phyloP scores from a whole-genome alignment of 257 asterid genomes.

The Perilla frutescens region DNA sequence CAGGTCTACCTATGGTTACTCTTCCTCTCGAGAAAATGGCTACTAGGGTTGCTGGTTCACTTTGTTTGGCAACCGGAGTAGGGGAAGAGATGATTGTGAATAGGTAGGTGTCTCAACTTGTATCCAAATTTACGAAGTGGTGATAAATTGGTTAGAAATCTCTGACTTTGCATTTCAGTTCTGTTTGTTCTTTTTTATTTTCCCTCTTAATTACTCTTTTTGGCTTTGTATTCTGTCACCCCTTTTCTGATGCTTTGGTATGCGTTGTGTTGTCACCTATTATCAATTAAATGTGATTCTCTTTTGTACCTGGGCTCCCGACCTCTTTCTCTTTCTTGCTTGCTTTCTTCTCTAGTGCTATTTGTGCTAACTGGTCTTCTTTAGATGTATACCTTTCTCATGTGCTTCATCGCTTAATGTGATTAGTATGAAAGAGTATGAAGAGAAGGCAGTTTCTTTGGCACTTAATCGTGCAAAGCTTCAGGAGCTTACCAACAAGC shows the following conservation, averaged over 20 bases:
- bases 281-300: neutral
- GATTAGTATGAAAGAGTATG: constrained; percentile 89
- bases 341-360: neutral
- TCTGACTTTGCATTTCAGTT: neutral
- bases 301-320: neutral
- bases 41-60: constrained; percentile 98
- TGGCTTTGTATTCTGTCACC: neutral
- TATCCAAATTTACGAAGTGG: neutral
- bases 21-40: constrained; percentile 99
- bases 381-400: constrained; percentile 7
- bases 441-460: constrained; percentile 86
- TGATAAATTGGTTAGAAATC: neutral
- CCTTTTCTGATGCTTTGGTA: neutral
- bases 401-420: constrained; percentile 7
- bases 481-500: constrained; percentile 76
- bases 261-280: neutral
- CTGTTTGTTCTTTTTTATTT: neutral
- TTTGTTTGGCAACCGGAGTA: constrained; percentile 96
- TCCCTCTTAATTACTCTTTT: neutral
- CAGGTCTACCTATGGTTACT: constrained; percentile 95
- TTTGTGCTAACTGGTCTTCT: neutral
- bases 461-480: constrained; percentile 83
- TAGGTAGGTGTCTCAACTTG: constrained; percentile 52
- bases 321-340: neutral
- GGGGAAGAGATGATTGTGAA: constrained; percentile 97